A percentile compares a stretch with the other conserved stretches of the same genome.
Evolutionary conservation across 768 basidiomycete species (phyloP).

Genomic region (Tephrocybe sp.): DNA sequence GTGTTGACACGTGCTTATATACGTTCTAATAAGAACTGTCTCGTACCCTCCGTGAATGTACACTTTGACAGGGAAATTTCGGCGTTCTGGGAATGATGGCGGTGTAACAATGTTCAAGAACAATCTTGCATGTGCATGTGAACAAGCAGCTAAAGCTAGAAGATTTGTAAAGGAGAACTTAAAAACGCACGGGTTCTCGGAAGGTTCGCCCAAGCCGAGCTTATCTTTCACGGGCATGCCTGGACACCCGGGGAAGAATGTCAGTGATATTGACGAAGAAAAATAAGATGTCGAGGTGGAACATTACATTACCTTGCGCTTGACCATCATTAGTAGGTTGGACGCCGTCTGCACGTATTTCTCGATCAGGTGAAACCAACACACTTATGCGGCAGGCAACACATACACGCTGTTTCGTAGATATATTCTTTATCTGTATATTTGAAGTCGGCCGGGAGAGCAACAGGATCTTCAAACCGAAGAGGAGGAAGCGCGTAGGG

Average conservation of each 20-base stretch:
- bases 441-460: constrained; percentile 48
- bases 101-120: constrained; percentile 67
- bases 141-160: not conserved
- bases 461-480: constrained; percentile 61
- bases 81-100: constrained; percentile 43
- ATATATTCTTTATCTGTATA: constrained; percentile 65
- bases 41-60: constrained; percentile 77
- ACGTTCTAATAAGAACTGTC: too few species aligned
- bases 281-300: too few species aligned
- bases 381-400: not conserved
- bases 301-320: constrained; percentile 38
- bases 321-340: constrained; percentile 70
- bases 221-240: constrained; percentile 51
- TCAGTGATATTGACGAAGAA: not conserved
- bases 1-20: not conserved
- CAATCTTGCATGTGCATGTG: constrained; percentile 34
- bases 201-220: constrained; percentile 63
- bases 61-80: constrained; percentile 60
- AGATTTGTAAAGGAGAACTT: not conserved
- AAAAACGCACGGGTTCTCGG: constrained; percentile 68
- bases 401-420: constrained; percentile 52
- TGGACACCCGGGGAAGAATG: constrained; percentile 17
- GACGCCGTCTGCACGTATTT: constrained; percentile 41
- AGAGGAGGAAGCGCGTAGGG: constrained; percentile 67
- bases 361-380: not conserved